A percentile compares a stretch with the other conserved stretches of the same genome.
phyloP scores from a whole-genome alignment of 139 green algal species.

The Microglena sp. region DNA sequence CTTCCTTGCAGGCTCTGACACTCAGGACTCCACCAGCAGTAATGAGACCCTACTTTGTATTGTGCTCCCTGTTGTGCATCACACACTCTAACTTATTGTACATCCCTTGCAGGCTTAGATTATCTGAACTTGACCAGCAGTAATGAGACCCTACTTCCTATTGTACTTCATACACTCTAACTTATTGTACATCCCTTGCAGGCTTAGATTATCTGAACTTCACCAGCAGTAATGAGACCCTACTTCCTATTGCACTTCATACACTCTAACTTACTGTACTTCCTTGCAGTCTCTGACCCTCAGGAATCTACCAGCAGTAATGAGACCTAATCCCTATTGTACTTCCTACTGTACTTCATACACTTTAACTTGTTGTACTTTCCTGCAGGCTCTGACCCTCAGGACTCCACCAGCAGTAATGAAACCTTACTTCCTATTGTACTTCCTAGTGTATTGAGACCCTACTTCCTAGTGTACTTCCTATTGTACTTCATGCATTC shows the following conservation, averaged over 20 bases:
- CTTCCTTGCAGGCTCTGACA: constrained; percentile 44
- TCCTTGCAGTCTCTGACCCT: constrained; percentile 41
- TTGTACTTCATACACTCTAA: no score
- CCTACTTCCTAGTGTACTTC: background rate
- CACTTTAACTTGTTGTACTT: background rate
- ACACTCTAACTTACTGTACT: background rate
- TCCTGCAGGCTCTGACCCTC: constrained; percentile 38
- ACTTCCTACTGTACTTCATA: background rate
- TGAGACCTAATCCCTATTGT: background rate
- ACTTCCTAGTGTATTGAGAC: background rate
- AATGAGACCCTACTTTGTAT: background rate
- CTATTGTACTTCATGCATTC: background rate
- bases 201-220: no score
- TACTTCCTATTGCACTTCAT: background rate
- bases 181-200: no score
- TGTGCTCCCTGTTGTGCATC: no score
- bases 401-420: constrained; percentile 58
- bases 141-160: background rate
- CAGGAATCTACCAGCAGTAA: constrained; percentile 58
- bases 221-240: no score
- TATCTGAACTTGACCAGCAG: no score
- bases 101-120: no score
- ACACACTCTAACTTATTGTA: no score
- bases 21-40: constrained; percentile 57
- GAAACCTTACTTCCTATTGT: background rate